Conservation (phyloP, 108 stramenopile genomes). For the Asterionellopsis glacialis region DNA sequence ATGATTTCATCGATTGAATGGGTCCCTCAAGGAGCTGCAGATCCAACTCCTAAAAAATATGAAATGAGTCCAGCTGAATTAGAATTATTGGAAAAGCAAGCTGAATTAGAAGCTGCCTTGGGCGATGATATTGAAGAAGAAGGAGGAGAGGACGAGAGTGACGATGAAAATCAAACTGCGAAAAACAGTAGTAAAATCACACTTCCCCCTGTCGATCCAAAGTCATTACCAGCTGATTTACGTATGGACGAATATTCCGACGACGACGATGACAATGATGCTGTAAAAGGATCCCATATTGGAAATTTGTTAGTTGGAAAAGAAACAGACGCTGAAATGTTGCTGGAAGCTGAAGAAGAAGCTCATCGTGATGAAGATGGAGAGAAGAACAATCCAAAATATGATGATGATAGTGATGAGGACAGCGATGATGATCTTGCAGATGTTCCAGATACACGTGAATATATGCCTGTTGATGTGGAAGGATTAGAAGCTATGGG, state of each 20-base stretch:
- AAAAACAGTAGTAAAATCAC: conserved; percentile 6
- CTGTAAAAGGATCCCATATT: conserved; percentile 31
- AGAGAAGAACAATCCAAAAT: too few relatives aligned
- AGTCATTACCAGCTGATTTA: conserved; percentile 69
- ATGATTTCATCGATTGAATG: conserved; percentile 79
- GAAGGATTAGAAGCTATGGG: conserved; percentile 77
- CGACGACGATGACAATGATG: conserved; percentile 78
- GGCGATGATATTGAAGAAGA: conserved; percentile 21
- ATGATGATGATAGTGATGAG: conserved; percentile 36
- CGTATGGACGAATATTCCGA: conserved; percentile 92
- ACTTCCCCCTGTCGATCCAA: conserved; percentile 43
- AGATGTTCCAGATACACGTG: conserved; percentile 82
- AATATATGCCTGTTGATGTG: conserved; percentile 78
- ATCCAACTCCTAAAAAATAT: conserved; percentile 76
- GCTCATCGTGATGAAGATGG: conserved; percentile 17
- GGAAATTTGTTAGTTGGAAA: conserved; percentile 76
- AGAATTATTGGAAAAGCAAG: conserved; percentile 52
- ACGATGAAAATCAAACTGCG: conserved; percentile 14
- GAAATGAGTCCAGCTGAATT: conserved; percentile 69
- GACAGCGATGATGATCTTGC: conserved; percentile 77
- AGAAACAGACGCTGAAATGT: conserved; percentile 34
- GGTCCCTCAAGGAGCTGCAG: conserved; percentile 81
- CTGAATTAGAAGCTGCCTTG: conserved; percentile 20
- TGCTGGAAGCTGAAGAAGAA: conserved; percentile 17
- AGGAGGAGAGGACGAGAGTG: conserved; percentile 8